A percentile compares a stretch with the other conserved stretches of the same genome.
Conservation (phyloP, 805 yeast species). For the Saccharomycopsis sp. region DNA sequence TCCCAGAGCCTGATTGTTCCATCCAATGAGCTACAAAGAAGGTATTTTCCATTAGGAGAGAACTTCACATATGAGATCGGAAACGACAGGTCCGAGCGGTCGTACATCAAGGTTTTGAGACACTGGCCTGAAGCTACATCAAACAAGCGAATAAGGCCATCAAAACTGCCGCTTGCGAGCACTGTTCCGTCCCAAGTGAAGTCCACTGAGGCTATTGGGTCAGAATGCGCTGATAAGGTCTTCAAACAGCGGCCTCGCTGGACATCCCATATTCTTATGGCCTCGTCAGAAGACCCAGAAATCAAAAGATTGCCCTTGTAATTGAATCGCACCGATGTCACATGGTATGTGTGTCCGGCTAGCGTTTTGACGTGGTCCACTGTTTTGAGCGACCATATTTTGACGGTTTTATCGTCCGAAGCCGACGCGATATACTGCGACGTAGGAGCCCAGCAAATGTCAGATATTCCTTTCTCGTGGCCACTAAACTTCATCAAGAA, state of each 20-base stretch:
- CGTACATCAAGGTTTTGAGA: constrained; percentile 79
- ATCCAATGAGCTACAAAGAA: constrained; percentile 74
- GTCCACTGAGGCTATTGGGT: constrained; percentile 74
- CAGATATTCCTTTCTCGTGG: constrained; percentile 68
- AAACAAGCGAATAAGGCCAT: constrained; percentile 83
- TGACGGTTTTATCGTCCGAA: constrained; percentile 76
- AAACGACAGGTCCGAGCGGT: constrained; percentile 61
- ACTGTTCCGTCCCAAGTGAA: constrained; percentile 75
- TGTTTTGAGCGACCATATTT: constrained; percentile 58
- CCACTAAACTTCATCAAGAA: constrained; percentile 36
- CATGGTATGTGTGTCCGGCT: constrained; percentile 80
- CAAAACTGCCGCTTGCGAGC: constrained; percentile 80
- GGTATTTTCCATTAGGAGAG: constrained; percentile 74
- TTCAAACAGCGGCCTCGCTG: constrained; percentile 60
- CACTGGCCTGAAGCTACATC: constrained; percentile 89
- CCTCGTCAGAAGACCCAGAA: constrained; percentile 86
- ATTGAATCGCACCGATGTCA: constrained; percentile 64
- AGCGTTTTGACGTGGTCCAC: constrained; percentile 44
- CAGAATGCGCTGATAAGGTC: constrained; percentile 87
- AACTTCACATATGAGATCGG: constrained; percentile 72
- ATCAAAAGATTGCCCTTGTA: constrained; percentile 70
- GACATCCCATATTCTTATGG: constrained; percentile 86
- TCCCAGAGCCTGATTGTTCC: constrained; percentile 82
- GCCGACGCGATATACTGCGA: constrained; percentile 70
- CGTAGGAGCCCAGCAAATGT: constrained; percentile 72